Base-by-base conservation (phyloP, 768 basidiomycete species). In the Imleria badia region DNA sequence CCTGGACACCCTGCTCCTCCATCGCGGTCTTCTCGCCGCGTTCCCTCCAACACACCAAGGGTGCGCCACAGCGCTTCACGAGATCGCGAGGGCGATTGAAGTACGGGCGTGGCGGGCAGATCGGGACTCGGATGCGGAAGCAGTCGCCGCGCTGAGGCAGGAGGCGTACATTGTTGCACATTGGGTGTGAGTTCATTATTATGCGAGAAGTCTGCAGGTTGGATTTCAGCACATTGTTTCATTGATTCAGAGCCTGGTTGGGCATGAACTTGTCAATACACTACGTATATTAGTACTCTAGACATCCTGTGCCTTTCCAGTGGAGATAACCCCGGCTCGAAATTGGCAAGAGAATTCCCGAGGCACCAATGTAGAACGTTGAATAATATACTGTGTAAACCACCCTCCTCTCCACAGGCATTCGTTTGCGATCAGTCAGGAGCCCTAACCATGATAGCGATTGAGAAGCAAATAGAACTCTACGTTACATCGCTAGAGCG, bases 1-100 rank as follows among this genome's bases (percentile, higher is more conserved):
- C 65, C 80, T 91, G 70, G 89, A 91, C 65, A 77, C 80, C 48
- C 84, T 91, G 62, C 87, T 89, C 71, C 82, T 83, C 0, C 89
- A 91, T 73, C 87, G 89, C 65, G 83, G 86, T 66, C 81, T 86
- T 35, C 76, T 85, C 56, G 74, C 71, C 58, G 80, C 84, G 11
- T 84, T 75, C 64, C 88, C 89, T 19, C 73, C 75, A 51, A 84
- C 75, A 12, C 89, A 91, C 73, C 69, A 57, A 54, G 79, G 81
- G 31, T 91, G 89, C 73, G 82, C 85, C 46, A 73, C 76, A 48
- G 84, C 74, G 15, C 82, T 87, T 68, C 81, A 73, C 71, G 85
- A 85, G 68, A 74, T 91, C 57, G 89, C 89, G 12, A 76, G 74
- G 54, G 68, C 76, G 35, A 68, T 91, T 61, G 88, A 90, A 68